Evolutionary conservation across 1,284 basidiomycete species (phyloP).

Genomic region (Malassezia japonica): DNA sequence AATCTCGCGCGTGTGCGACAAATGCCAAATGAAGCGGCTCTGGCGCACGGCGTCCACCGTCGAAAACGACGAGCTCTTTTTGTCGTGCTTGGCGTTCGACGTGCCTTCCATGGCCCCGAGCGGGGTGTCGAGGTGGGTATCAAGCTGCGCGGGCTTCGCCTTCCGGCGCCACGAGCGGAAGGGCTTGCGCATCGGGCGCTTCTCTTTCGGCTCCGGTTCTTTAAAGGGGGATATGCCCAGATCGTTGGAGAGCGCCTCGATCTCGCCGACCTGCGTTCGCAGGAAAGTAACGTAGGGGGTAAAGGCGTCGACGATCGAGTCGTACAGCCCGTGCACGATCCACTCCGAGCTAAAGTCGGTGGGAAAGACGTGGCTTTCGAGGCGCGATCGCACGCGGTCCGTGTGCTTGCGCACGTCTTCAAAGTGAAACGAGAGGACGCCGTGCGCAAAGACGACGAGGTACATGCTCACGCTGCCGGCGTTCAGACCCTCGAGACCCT

Average conservation of each 20-base stretch:
- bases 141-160: too few species aligned
- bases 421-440: conserved; percentile 84
- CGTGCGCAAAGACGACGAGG: conserved; percentile 78
- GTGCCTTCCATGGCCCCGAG: too few species aligned
- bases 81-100: not conserved
- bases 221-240: not conserved
- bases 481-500: conserved; percentile 56
- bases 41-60: conserved; percentile 39
- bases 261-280: conserved; percentile 16
- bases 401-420: conserved; percentile 81
- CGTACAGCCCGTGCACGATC: conserved; percentile 86
- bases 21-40: conserved; percentile 57
- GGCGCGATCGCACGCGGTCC: conserved; percentile 65
- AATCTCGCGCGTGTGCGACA: conserved; percentile 68
- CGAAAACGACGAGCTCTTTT: conserved; percentile 14
- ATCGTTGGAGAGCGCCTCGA: conserved; percentile 24
- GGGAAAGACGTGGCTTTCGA: conserved; percentile 47
- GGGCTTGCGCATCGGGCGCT: not conserved
- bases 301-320: conserved; percentile 88
- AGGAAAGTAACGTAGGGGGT: conserved; percentile 76
- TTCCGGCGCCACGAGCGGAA: too few species aligned
- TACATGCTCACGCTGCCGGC: conserved; percentile 78
- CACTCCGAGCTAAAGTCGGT: conserved; percentile 54
- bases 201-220: not conserved
- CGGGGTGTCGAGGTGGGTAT: too few species aligned